Percentiles rank a stretch among this genome's conserved stretches.
These are phyloP conservation scores for Linum trigynum DNA, from an alignment of 345 rosid genomes.

Conservation along the genomic window DNA sequence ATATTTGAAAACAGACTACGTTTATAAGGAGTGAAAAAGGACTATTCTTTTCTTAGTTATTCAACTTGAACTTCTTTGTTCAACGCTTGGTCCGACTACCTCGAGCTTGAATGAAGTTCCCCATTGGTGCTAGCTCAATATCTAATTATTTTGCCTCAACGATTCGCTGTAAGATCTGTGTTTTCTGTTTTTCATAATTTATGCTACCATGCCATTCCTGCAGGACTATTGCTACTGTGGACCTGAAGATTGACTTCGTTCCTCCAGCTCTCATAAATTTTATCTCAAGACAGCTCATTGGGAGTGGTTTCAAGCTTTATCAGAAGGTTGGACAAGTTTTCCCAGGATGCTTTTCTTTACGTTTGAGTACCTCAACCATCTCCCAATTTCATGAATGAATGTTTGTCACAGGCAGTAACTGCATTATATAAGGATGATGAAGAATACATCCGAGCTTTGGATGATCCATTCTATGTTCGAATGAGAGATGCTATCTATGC, in stretches of 20 bases:
- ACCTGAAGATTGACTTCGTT: slow-evolving; percentile 81
- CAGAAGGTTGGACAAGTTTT: slow-evolving; percentile 53
- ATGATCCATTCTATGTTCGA: slow-evolving; percentile 50
- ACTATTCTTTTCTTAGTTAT: too few species aligned
- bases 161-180: too few species aligned
- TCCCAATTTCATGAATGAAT: neutral
- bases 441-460: slow-evolving; percentile 59
- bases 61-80: too few species aligned
- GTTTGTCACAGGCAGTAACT: slow-evolving; percentile 50
- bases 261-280: slow-evolving; percentile 89
- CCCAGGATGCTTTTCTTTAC: slow-evolving; percentile 3
- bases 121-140: neutral
- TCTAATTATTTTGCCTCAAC: too few species aligned
- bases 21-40: too few species aligned
- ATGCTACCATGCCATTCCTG: neutral
- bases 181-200: too few species aligned
- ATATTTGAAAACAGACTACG: neutral
- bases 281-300: slow-evolving; percentile 77
- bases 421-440: slow-evolving; percentile 46
- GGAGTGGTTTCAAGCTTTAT: slow-evolving; percentile 82
- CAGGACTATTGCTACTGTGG: slow-evolving; percentile 75
- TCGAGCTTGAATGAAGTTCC: neutral
- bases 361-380: neutral
- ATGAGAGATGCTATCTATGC: slow-evolving; percentile 48
- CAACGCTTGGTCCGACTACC: neutral